A percentile compares a stretch with the other conserved stretches of the same genome.
phyloP scores from a whole-genome alignment of 2,329 filamentous ascomycete genomes.

The Sporothrix brasiliensis region DNA sequence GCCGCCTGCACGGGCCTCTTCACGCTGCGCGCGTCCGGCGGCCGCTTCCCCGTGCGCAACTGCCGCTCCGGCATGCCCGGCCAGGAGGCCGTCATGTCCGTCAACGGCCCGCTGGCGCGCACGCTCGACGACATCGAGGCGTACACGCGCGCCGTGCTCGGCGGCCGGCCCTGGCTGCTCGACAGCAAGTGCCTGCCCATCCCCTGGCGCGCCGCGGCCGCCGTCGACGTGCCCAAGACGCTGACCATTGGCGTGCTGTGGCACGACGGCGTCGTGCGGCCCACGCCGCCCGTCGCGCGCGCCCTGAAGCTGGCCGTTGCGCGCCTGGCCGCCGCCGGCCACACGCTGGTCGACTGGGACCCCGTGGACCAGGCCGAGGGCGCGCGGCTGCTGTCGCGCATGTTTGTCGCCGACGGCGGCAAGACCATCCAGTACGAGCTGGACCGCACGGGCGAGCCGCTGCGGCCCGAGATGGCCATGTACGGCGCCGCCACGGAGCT shows the following conservation, averaged over 20 bases:
- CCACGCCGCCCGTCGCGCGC: slow-evolving; percentile 66
- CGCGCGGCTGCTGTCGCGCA: slow-evolving; percentile 45
- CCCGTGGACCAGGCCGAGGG: slow-evolving; percentile 49
- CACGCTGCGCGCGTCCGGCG: slow-evolving; percentile 59
- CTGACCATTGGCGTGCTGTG: slow-evolving; percentile 65
- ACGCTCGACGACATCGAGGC: slow-evolving; percentile 58
- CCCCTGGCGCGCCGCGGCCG: slow-evolving; percentile 51
- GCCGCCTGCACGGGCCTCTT: slow-evolving; percentile 63
- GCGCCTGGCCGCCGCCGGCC: slow-evolving; percentile 50
- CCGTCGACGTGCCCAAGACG: slow-evolving; percentile 14
- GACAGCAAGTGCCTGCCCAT: slow-evolving; percentile 63
- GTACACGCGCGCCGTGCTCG: slow-evolving; percentile 57
- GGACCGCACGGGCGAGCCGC: slow-evolving; percentile 47
- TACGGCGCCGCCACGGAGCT: slow-evolving; percentile 46
- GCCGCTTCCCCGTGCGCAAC: slow-evolving; percentile 60
- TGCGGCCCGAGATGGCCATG: slow-evolving; percentile 45
- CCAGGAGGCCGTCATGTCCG: slow-evolving; percentile 65
- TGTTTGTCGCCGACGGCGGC: slow-evolving; percentile 55
- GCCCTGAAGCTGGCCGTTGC: slow-evolving; percentile 54
- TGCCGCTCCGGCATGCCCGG: slow-evolving; percentile 62
- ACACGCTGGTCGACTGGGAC: slow-evolving; percentile 58
- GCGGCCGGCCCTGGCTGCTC: slow-evolving; percentile 56
- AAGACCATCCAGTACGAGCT: slow-evolving; percentile 36
- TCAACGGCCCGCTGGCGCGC: slow-evolving; percentile 65
- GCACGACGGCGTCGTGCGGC: slow-evolving; percentile 65